Percentiles rank a stretch among this genome's conserved stretches.
These are phyloP conservation scores for Berkeleyomyces basicola DNA, from an alignment of 2,329 filamentous ascomycete species.

Conservation along the genomic window DNA sequence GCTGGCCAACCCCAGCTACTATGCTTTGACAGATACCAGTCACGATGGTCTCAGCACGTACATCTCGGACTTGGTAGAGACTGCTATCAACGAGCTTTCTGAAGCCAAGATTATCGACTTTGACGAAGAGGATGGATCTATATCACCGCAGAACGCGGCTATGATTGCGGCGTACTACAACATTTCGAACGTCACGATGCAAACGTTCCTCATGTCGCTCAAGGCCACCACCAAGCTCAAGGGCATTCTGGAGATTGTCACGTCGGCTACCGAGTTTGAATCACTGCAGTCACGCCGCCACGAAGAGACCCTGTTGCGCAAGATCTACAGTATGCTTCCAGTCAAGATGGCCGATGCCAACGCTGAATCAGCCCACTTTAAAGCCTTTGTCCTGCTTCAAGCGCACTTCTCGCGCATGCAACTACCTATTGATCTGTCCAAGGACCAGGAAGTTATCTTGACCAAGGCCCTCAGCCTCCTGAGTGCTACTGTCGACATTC, in stretches of 20 bases:
- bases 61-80: slow-evolving; percentile 87
- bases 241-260: slow-evolving; percentile 90
- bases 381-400: slow-evolving; percentile 91
- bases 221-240: slow-evolving; percentile 85
- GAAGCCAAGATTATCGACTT: slow-evolving; percentile 94
- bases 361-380: slow-evolving; percentile 94
- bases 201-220: slow-evolving; percentile 88
- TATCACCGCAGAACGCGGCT: slow-evolving; percentile 80
- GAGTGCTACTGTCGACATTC: slow-evolving; percentile 82
- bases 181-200: slow-evolving; percentile 98
- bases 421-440: slow-evolving; percentile 83
- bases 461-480: slow-evolving; percentile 73
- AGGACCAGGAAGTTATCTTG: slow-evolving; percentile 82
- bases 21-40: slow-evolving; percentile 72
- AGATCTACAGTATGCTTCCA: slow-evolving; percentile 85
- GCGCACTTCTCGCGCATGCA: slow-evolving; percentile 97
- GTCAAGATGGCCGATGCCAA: slow-evolving; percentile 83
- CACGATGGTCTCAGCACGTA: slow-evolving; percentile 89
- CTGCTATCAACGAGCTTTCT: slow-evolving; percentile 72
- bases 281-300: slow-evolving; percentile 85
- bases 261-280: slow-evolving; percentile 93
- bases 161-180: slow-evolving; percentile 99
- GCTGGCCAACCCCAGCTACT: slow-evolving; percentile 91
- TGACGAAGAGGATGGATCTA: slow-evolving; percentile 81
- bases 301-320: slow-evolving; percentile 71